These are phyloP conservation scores for Tephrocybe sp. DNA, from an alignment of 768 basidiomycete species.

Conservation along the genomic window DNA sequence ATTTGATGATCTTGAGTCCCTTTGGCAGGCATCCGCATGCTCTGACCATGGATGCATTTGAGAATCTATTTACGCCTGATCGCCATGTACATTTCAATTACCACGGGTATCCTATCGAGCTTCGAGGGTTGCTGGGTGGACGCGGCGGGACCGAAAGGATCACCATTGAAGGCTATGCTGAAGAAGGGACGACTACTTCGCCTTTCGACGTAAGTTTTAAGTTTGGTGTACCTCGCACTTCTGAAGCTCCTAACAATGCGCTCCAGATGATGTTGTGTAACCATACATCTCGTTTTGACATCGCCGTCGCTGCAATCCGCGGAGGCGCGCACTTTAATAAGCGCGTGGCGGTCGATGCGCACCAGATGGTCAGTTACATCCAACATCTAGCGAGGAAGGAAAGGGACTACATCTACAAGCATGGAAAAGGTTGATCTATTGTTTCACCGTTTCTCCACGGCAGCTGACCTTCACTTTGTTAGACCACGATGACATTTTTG, in stretches of 20 bases:
- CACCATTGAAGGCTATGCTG: conserved; percentile 60
- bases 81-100: conserved; percentile 77
- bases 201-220: conserved; percentile 64
- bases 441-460: not conserved
- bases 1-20: conserved; percentile 78
- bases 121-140: conserved; percentile 64
- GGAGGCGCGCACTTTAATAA: conserved; percentile 51
- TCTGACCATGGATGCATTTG: conserved; percentile 57
- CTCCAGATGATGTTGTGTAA: conserved; percentile 76
- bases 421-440: conserved; percentile 48
- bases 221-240: not conserved
- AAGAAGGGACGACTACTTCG: conserved; percentile 80
- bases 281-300: conserved; percentile 61
- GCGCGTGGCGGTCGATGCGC: conserved; percentile 54
- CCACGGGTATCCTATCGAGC: conserved; percentile 76
- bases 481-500: conserved; percentile 46
- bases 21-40: conserved; percentile 77
- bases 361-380: conserved; percentile 53
- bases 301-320: conserved; percentile 59
- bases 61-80: conserved; percentile 69
- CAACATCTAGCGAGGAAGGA: conserved; percentile 62
- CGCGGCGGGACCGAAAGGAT: conserved; percentile 47
- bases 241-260: not conserved
- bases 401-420: conserved; percentile 53
- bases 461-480: not conserved